These are phyloP conservation scores for Gossypium mustelinum DNA, from an alignment of 345 rosid genomes.

Conservation along the genomic window DNA sequence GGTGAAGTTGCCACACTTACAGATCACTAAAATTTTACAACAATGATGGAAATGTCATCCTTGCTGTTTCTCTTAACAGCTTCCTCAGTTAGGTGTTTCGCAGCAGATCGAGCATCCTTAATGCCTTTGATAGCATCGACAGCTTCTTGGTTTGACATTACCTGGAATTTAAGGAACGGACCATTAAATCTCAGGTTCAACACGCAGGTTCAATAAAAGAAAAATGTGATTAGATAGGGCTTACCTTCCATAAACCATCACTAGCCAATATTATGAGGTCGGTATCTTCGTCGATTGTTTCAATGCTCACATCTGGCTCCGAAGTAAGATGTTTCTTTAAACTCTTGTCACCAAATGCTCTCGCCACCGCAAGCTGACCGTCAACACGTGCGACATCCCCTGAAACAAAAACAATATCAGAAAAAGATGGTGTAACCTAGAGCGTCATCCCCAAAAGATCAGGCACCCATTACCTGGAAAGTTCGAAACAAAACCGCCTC, in stretches of 20 bases:
- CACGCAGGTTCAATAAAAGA: not conserved
- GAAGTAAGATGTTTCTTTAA: constrained; percentile 84
- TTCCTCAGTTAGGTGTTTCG: constrained; percentile 76
- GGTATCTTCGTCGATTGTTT: constrained; percentile 55
- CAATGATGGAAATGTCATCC: constrained; percentile 90
- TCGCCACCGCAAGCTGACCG: constrained; percentile 90
- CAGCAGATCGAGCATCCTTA: constrained; percentile 77
- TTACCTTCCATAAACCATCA: constrained; percentile 92
- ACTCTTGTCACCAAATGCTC: constrained; percentile 95
- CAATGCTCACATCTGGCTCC: constrained; percentile 65
- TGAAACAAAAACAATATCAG: constrained; percentile 20
- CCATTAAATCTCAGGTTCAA: not conserved
- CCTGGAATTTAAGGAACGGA: constrained; percentile 33
- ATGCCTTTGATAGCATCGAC: constrained; percentile 46
- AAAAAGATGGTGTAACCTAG: no score
- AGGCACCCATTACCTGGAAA: constrained; percentile 58
- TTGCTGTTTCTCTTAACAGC: constrained; percentile 64
- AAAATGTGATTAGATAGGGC: not conserved
- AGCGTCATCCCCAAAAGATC: not conserved
- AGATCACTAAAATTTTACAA: constrained; percentile 59
- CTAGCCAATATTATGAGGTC: constrained; percentile 79
- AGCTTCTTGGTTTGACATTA: constrained; percentile 87
- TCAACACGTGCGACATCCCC: constrained; percentile 95
- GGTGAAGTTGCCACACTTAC: constrained; percentile 1
- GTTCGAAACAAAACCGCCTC: constrained; percentile 87